These are phyloP conservation scores for Protomyces arabidopsidicola DNA, from an alignment of 1,139 yeast species.

Conservation along the genomic window DNA sequence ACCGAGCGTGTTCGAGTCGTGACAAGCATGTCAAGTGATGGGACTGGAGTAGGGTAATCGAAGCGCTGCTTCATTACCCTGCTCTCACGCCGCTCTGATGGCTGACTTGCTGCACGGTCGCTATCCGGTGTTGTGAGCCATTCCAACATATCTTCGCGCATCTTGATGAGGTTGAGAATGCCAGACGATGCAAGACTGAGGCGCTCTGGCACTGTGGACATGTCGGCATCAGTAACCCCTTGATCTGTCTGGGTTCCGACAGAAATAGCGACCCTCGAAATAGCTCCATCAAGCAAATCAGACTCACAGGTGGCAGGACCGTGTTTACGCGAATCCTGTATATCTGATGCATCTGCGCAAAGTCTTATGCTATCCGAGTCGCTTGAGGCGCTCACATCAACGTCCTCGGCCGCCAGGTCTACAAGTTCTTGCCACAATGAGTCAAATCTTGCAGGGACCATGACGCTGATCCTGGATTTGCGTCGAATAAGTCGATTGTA, in stretches of 20 bases:
- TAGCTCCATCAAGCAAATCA: neutral
- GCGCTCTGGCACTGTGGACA: neutral
- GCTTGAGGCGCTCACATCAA: neutral
- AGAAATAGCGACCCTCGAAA: neutral
- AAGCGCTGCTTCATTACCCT: neutral
- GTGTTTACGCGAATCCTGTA: neutral
- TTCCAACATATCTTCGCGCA: neutral
- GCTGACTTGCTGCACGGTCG: neutral
- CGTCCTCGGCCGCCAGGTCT: neutral
- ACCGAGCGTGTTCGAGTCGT: neutral
- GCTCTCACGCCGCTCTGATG: neutral
- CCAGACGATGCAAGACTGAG: neutral
- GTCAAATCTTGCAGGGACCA: neutral
- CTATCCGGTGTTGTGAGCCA: neutral
- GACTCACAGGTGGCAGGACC: neutral
- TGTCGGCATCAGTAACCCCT: neutral
- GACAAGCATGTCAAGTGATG: neutral
- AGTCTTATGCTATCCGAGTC: neutral
- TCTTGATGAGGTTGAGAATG: neutral
- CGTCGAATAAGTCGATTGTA: neutral
- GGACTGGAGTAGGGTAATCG: neutral
- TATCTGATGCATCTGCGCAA: neutral
- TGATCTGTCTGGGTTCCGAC: neutral
- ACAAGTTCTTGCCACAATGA: neutral
- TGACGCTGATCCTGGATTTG: neutral